Base-by-base conservation (phyloP, 169 alveolate genomes). In the Babesia microti region DNA sequence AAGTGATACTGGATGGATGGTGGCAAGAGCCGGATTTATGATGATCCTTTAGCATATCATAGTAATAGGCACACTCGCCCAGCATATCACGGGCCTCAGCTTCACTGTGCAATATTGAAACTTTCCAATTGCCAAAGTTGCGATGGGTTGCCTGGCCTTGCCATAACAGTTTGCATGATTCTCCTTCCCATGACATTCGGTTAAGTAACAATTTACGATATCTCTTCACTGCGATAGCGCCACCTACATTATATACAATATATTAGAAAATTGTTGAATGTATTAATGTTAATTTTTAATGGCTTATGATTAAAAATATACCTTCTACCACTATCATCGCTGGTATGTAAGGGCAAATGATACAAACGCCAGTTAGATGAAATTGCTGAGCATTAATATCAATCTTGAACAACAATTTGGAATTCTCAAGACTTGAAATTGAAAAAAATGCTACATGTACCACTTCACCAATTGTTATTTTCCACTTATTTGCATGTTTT, bases 331-430 rank as follows among this genome's bases (percentile, higher is more conserved):
- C 78, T 12, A 75, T 33, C 29, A 73, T 18, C 18, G 75, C 44
- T 3, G 76, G 79, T 7, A 46, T 70, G 35, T 46, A 46, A 19
- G 85, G 76, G 40, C 71, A 54, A 14, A 87, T 59, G 47, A 86
- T 68, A 44, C 91, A 84, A 11, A 80, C 81, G 15, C 94, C 94
- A 4, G 93, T 81, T 27, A 87, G 72, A 68, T 87, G 94, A 27
- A 79, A 72, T 57, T 87, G 92, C 46, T 83, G 83, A 5, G 94
- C 94, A 41, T 87, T 87, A 26, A 71, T 78, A 45, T 87, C 91
- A 30, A 87, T 61, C 55, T 76, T 76, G 53, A 68, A 68, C 11
- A 76, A 29, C 52, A 70, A 59, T 56, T 65, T 76, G 34, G 73
- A 46, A 53, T 68, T 59, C 11, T 66, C 37, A 14, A 76, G 61